A percentile compares a stretch with the other conserved stretches of the same genome.
phyloP scores from a whole-genome alignment of 306 rosid genomes.

The Fragaria nilgerrensis region DNA sequence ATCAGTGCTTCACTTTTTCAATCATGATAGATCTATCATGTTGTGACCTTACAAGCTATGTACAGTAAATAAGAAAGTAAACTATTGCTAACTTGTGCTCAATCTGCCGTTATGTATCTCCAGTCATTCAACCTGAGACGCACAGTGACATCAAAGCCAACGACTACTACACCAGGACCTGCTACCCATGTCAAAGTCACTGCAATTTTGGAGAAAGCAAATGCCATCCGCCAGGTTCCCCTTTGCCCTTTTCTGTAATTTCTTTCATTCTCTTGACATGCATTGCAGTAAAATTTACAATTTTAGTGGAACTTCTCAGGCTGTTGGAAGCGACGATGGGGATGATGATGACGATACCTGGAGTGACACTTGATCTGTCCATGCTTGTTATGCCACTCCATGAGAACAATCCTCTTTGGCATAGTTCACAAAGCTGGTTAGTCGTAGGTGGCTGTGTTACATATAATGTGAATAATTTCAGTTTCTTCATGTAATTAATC shows the following conservation, averaged over 20 bases:
- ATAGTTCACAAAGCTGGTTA: conserved; percentile 25
- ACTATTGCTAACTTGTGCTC: conserved; percentile 24
- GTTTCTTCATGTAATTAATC: conserved; percentile 40
- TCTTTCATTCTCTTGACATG: background rate
- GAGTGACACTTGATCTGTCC: conserved; percentile 67
- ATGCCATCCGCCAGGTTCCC: conserved; percentile 89
- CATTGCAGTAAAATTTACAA: conserved; percentile 5
- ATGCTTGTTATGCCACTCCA: background rate
- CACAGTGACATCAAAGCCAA: conserved; percentile 56
- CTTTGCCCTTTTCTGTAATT: background rate
- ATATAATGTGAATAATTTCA: conserved; percentile 56
- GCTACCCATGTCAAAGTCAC: conserved; percentile 69
- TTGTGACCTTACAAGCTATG: background rate
- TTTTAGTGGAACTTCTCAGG: conserved; percentile 47
- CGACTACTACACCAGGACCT: conserved; percentile 35
- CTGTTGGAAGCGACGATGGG: conserved; percentile 83
- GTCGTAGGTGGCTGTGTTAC: conserved; percentile 31
- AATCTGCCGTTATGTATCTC: conserved; percentile 13
- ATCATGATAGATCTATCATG: background rate
- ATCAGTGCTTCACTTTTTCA: background rate
- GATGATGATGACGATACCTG: conserved; percentile 79
- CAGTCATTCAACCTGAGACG: conserved; percentile 93
- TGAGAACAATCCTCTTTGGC: background rate
- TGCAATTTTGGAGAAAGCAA: conserved; percentile 96
- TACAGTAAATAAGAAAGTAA: background rate